Conservation (phyloP, 371 early-diverging fungal species). For the Apophysomyces trapeziformis region DNA sequence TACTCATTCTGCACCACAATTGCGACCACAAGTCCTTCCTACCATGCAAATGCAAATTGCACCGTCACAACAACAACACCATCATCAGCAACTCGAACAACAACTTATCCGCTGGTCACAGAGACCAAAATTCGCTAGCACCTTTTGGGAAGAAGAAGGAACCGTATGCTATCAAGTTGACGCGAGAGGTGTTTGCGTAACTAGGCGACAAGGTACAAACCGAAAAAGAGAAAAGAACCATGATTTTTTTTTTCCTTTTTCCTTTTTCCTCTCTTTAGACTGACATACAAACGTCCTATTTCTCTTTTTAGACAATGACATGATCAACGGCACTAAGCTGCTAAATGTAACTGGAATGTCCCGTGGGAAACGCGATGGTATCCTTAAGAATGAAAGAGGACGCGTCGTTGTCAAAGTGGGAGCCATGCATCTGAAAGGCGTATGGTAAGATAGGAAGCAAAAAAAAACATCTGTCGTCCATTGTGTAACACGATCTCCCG, state of each 20-base stretch:
- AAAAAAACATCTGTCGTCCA: background rate
- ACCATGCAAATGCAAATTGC: conserved; percentile 9
- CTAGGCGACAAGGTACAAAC: conserved; percentile 4
- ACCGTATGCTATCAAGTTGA: conserved; percentile 3
- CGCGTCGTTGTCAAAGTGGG: conserved; percentile 85
- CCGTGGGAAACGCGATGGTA: conserved; percentile 86
- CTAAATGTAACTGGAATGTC: conserved; percentile 88
- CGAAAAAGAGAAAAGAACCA: background rate
- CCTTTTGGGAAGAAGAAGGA: conserved; percentile 7
- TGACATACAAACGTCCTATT: conserved; percentile 1
- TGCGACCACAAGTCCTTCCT: background rate
- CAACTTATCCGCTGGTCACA: conserved; percentile 10
- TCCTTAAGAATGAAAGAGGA: conserved; percentile 84
- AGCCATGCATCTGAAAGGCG: conserved; percentile 89
- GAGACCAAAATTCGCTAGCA: conserved; percentile 4
- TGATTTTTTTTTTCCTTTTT: background rate
- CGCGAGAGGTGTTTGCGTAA: conserved; percentile 4
- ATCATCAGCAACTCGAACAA: conserved; percentile 7
- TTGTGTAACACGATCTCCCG: conserved; percentile 2
- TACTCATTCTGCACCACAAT: conserved; percentile 1
- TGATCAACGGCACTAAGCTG: conserved; percentile 87
- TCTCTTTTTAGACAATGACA: conserved; percentile 67
- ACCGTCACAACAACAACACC: conserved; percentile 1
- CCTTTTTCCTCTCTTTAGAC: background rate
- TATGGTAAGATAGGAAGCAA: conserved; percentile 63